Conservation (phyloP, 2,329 filamentous ascomycete genomes). For the Ophiostoma triangulosporum region DNA sequence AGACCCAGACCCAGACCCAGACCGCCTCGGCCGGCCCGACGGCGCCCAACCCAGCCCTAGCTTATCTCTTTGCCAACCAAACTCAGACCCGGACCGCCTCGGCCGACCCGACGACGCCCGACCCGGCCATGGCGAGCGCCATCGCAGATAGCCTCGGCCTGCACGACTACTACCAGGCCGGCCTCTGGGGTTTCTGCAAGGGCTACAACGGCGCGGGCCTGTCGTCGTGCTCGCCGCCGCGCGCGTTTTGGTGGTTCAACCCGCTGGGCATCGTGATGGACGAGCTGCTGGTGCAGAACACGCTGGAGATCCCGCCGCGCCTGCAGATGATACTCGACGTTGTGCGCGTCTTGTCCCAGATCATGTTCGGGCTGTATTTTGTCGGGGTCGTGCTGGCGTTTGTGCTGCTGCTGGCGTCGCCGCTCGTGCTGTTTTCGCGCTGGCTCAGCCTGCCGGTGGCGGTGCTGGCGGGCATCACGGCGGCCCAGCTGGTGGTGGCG, state of each 20-base stretch:
- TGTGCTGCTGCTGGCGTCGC: slow-evolving; percentile 54
- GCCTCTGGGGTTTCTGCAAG: slow-evolving; percentile 85
- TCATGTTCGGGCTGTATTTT: slow-evolving; percentile 87
- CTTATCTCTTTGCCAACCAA: too few species aligned
- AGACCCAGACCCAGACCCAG: too few species aligned
- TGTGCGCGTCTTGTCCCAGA: slow-evolving; percentile 58
- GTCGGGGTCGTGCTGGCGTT: slow-evolving; percentile 56
- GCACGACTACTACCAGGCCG: slow-evolving; percentile 89
- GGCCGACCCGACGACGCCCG: too few species aligned
- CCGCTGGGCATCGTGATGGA: slow-evolving; percentile 68
- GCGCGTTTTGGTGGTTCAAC: slow-evolving; percentile 78
- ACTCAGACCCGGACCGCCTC: too few species aligned
- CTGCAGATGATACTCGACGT: slow-evolving; percentile 62
- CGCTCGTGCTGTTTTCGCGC: slow-evolving; percentile 40
- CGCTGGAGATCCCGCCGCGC: slow-evolving; percentile 64
- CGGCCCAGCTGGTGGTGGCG: slow-evolving; percentile 52
- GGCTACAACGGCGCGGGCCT: slow-evolving; percentile 60
- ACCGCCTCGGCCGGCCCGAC: too few species aligned
- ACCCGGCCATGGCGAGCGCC: slow-evolving; percentile 67
- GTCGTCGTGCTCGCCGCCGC: slow-evolving; percentile 56
- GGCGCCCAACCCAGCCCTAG: too few species aligned
- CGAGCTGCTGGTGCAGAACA: slow-evolving; percentile 70
- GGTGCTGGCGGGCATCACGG: slow-evolving; percentile 52
- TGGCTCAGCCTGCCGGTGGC: slow-evolving; percentile 53
- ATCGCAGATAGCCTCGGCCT: slow-evolving; percentile 76